Evolutionary conservation across 768 basidiomycete genomes (phyloP), one percentile per base, ranked within the genome.

Genomic region (Psilocybe cyanescens): DNA sequence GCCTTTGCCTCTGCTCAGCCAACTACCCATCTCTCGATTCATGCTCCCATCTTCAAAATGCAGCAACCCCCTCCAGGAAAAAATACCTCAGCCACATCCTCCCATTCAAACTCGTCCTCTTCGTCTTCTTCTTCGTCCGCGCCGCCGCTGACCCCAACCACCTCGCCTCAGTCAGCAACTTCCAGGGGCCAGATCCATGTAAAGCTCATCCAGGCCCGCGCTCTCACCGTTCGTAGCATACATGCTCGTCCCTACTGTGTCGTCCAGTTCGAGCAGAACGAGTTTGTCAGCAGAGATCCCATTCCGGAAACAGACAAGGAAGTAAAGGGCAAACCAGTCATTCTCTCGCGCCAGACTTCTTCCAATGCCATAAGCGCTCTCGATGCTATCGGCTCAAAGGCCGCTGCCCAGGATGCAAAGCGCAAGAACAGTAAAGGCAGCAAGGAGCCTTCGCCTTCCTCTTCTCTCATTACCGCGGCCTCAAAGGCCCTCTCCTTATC

Each of bases 251-350:
- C 95, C 16, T 99, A 99, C 74, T 92, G 95, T 68, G 96, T 99
- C 73, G 95, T 96, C 67, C 92, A 95, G 75, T 99, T 98, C 76
- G 97, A 99, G 80, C 92, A 99, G 76, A 98, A 95, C 83, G 97
- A 99, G 77, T 99, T 98, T 72, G 89, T 99, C 74, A 89, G 89
- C 68, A 81, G 97, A 48, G 93, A 97, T 74, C 93, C 95, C 29
- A 92, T 90, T 28, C 86, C 87, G 65, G 92, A 94, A 74, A 79
- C 83, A 16, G 92, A 92, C 79, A 95, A 92, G 80, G 92, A 94
- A 76, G 91, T 93, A 75, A 94, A 90, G 73, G 94, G 93, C 68
- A 83, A 83, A 44, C 84, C 94, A 3, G 87, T 83, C 44, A 86
- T 83, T 65, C 83, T 85, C 45, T 68, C 65, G 44, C 65, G 65